These are phyloP conservation scores for Argentina anserina DNA, from an alignment of 306 rosid genomes.

Conservation along the genomic window DNA sequence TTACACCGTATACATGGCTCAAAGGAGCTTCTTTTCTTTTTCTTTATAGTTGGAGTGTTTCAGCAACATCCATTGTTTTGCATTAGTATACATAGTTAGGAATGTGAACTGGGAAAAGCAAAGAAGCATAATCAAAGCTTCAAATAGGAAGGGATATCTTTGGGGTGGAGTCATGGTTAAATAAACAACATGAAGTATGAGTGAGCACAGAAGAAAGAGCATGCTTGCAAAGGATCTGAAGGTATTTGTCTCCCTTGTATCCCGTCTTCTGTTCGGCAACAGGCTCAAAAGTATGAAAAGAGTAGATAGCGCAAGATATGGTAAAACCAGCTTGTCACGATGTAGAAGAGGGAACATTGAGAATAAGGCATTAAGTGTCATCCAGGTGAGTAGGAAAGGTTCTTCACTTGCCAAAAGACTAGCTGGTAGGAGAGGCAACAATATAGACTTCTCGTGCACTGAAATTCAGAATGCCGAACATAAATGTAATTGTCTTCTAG, in stretches of 20 bases:
- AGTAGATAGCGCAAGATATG: slow-evolving; percentile 56
- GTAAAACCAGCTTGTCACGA: slow-evolving; percentile 57
- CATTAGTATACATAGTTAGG: slow-evolving; percentile 54
- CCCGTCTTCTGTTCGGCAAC: slow-evolving; percentile 31
- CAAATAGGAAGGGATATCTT: slow-evolving; percentile 80
- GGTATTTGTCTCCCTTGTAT: slow-evolving; percentile 24
- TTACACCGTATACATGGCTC: slow-evolving; percentile 2
- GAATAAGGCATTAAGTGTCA: slow-evolving; percentile 56
- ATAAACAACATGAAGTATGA: slow-evolving; percentile 75
- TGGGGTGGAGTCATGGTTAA: slow-evolving; percentile 56
- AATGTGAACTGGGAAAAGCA: slow-evolving; percentile 83
- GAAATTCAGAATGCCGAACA: slow-evolving; percentile 16
- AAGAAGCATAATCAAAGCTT: slow-evolving; percentile 78
- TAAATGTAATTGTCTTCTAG: slow-evolving; percentile 9
- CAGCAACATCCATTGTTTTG: slow-evolving; percentile 62
- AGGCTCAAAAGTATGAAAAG: slow-evolving; percentile 49
- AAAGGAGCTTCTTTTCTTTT: slow-evolving; percentile 61
- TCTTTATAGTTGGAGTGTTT: slow-evolving; percentile 37
- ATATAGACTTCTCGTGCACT: slow-evolving; percentile 95
- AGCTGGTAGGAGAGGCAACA: slow-evolving; percentile 87
- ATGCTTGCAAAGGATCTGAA: slow-evolving; percentile 25
- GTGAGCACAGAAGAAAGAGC: slow-evolving; percentile 28
- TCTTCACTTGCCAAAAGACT: slow-evolving; percentile 76
- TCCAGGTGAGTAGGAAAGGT: slow-evolving; percentile 57
- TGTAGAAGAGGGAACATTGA: slow-evolving; percentile 83